Evolutionary conservation across 2,329 filamentous ascomycete genomes (phyloP).

Genomic region (Teratosphaeria zuluensis): DNA sequence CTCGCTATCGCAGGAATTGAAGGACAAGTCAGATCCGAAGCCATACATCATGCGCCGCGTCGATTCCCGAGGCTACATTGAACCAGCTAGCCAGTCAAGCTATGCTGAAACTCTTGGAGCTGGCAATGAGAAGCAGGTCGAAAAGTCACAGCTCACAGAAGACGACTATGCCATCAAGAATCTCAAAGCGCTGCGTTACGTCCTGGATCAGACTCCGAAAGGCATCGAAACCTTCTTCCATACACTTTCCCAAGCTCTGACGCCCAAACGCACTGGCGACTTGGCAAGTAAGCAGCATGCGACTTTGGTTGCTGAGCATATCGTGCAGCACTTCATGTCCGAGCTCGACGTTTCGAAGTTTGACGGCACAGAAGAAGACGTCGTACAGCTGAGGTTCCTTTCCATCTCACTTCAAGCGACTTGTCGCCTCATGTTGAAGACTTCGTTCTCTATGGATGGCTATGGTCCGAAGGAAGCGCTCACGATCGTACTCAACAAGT

Average conservation of each 20-base stretch:
- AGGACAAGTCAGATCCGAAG: conserved; percentile 35
- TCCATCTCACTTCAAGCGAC: conserved; percentile 14
- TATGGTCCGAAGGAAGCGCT: conserved; percentile 29
- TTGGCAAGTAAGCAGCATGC: conserved; percentile 52
- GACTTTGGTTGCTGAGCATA: conserved; percentile 52
- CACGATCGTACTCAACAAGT: conserved; percentile 73
- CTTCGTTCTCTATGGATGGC: conserved; percentile 15
- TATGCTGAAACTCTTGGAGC: not conserved
- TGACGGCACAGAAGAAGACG: conserved; percentile 11
- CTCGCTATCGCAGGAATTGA: conserved; percentile 62
- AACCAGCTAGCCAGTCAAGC: conserved; percentile 11
- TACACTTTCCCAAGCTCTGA: conserved; percentile 69
- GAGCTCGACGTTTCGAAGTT: conserved; percentile 17
- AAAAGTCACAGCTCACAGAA: conserved; percentile 4
- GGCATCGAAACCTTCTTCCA: conserved; percentile 81
- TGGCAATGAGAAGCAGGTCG: not conserved
- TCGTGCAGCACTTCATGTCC: conserved; percentile 51
- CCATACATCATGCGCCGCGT: conserved; percentile 19
- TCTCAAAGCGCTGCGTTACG: conserved; percentile 62
- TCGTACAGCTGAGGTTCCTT: conserved; percentile 15
- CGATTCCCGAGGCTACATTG: conserved; percentile 19
- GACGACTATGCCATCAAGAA: conserved; percentile 52
- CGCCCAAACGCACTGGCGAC: conserved; percentile 62
- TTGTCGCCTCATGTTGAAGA: conserved; percentile 16
- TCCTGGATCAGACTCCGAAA: conserved; percentile 69